These are phyloP conservation scores for Fagopyrum esculentum DNA, from an alignment of 148 eudicot genomes.

Conservation along the genomic window DNA sequence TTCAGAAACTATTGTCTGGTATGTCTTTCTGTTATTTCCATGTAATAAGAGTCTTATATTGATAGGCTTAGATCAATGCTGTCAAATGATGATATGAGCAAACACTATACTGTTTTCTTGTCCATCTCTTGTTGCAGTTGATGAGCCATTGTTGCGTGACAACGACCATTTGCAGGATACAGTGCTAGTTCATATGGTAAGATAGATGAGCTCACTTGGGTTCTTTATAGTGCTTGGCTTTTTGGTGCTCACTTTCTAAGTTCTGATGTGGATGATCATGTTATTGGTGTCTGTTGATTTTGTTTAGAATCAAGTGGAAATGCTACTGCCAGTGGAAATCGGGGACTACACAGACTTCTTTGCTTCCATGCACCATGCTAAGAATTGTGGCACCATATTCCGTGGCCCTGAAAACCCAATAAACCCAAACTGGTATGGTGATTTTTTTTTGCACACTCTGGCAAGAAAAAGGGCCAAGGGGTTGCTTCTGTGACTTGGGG, in stretches of 20 bases:
- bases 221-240: constrained; percentile 24
- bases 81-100: not conserved
- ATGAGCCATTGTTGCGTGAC: constrained; percentile 11
- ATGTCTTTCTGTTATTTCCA: constrained; percentile 6
- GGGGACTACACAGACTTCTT: constrained; percentile 95
- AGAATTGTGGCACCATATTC: constrained; percentile 24
- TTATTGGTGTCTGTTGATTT: not conserved
- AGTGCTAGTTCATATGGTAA: constrained; percentile 11
- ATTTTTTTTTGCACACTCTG: not conserved
- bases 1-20: constrained; percentile 85
- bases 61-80: not conserved
- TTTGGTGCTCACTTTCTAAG: constrained; percentile 1
- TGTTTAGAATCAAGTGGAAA: constrained; percentile 3
- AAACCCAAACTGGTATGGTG: constrained; percentile 59
- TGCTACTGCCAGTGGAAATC: constrained; percentile 10
- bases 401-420: constrained; percentile 78
- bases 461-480: constrained; percentile 4
- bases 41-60: not conserved
- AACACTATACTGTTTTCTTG: not conserved
- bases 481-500: not conserved
- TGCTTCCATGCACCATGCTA: constrained; percentile 47
- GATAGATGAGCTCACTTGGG: not conserved
- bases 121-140: constrained; percentile 4
- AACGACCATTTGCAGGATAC: constrained; percentile 8
- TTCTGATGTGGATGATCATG: not conserved